Evolutionary conservation across 2,329 filamentous ascomycete species (phyloP).

Genomic region (Pseudocercospora pini-densiflorae): DNA sequence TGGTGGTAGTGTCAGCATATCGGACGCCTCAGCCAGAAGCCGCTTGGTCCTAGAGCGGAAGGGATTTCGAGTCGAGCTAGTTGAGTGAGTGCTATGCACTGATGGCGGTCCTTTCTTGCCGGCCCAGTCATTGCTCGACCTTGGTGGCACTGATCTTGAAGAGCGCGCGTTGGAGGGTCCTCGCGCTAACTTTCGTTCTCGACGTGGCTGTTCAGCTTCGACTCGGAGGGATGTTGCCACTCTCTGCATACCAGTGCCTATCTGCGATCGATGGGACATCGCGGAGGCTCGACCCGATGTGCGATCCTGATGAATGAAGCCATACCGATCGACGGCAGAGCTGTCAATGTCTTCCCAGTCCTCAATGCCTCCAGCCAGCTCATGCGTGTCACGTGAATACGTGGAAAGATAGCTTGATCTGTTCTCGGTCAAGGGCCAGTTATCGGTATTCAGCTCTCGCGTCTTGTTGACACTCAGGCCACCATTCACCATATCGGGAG

Average conservation of each 20-base stretch:
- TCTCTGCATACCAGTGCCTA: slow-evolving; percentile 52
- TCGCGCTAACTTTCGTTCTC: slow-evolving; percentile 57
- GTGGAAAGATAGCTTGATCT: slow-evolving; percentile 25
- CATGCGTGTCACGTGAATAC: slow-evolving; percentile 53
- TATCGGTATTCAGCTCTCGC: slow-evolving; percentile 13
- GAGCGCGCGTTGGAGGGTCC: slow-evolving; percentile 54
- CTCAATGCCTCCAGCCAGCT: slow-evolving; percentile 66
- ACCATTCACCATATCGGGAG: slow-evolving; percentile 13
- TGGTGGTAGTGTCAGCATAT: slow-evolving; percentile 67
- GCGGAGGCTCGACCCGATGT: slow-evolving; percentile 32
- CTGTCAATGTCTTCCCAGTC: slow-evolving; percentile 66
- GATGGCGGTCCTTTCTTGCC: slow-evolving; percentile 43
- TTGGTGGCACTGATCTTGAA: slow-evolving; percentile 41
- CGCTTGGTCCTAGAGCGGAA: slow-evolving; percentile 59
- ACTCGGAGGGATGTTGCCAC: slow-evolving; percentile 64
- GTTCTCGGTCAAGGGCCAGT: slow-evolving; percentile 20
- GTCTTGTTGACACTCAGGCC: slow-evolving; percentile 13
- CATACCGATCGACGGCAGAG: slow-evolving; percentile 66
- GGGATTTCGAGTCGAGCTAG: slow-evolving; percentile 36
- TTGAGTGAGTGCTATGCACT: slow-evolving; percentile 47
- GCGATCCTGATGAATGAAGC: slow-evolving; percentile 61
- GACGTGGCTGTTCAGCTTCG: slow-evolving; percentile 60
- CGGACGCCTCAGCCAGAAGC: slow-evolving; percentile 62
- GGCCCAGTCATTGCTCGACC: slow-evolving; percentile 32
- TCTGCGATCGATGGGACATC: slow-evolving; percentile 30